Evolutionary conservation across 805 yeast species (phyloP), one percentile per base, ranked within the genome.

Genomic region (Schwanniomyces occidentalis): DNA sequence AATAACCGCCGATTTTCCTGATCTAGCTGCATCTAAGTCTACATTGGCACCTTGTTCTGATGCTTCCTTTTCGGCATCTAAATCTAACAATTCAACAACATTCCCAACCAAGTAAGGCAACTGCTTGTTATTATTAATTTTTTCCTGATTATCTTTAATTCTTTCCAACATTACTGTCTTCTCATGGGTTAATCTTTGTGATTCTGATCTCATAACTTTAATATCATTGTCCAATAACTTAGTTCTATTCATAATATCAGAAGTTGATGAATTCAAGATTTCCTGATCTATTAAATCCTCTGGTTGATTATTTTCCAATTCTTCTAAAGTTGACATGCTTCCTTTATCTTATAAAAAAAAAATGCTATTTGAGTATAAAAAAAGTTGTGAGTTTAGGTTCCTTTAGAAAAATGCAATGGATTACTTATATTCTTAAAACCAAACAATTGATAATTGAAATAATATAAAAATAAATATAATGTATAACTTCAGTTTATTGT

Each of bases 1-100:
- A 44, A 93, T 86, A 23, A 93, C 99, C 1, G 99, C 99, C n/a
- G 95, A 88, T 64, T 91, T 89, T 5, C 99, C 98, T 27, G 78
- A 78, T 44, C 96, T 80, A 8, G 95, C 76, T 30, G 96, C 85
- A 56, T 93, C 96, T 49, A 87, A 69, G 62, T 93, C 97, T 30
- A 89, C 85, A 54, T 90, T 91, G 39, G 98, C 97, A 24, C 98
- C 98, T 60, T 93, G 96, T 43, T 84, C 88, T 16, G 73, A 69
- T 17, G 91, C 93, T 38, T 82, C 86, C 44, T 80, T 83, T 42
- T 88, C 91, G 8, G 86, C 89, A 48, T 82, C 83, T 61, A 93
- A 77, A 55, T 93, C 95, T 54, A 93, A 75, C 40, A 93, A 71
- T 63, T 93, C 99, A 21, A 93, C 98, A 33, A 93, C 95, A 57